These are phyloP conservation scores for Babesia bigemina DNA, from an alignment of 169 alveolate species.

Conservation along the genomic window DNA sequence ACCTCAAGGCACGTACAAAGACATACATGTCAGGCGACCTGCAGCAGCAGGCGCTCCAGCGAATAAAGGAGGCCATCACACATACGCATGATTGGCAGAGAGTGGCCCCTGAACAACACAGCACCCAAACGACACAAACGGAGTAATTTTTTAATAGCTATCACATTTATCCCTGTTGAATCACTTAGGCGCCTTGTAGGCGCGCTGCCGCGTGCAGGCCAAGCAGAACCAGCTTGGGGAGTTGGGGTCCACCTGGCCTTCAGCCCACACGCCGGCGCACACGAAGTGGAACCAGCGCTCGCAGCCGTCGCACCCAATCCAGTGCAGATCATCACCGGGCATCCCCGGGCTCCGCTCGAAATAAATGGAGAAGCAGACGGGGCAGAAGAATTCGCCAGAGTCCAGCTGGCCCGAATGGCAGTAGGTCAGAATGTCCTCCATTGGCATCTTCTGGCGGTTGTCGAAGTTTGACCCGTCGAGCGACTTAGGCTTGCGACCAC, in stretches of 20 bases:
- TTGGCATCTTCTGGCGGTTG: slow-evolving; percentile 66
- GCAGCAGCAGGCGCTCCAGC: not conserved
- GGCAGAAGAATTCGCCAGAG: slow-evolving; percentile 75
- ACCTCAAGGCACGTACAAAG: slow-evolving; percentile 41
- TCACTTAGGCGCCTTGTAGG: slow-evolving; percentile 5
- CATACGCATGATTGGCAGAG: not conserved
- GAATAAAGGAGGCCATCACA: not conserved
- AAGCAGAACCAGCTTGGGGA: slow-evolving; percentile 49
- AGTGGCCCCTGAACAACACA: not conserved
- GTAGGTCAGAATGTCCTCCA: slow-evolving; percentile 67
- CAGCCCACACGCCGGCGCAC: slow-evolving; percentile 73
- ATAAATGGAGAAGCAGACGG: slow-evolving; percentile 75
- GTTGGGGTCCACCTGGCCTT: slow-evolving; percentile 44
- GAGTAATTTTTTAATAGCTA: no score
- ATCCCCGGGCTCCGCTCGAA: slow-evolving; percentile 78
- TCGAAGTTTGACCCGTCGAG: slow-evolving; percentile 69
- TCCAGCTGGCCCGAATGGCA: slow-evolving; percentile 62
- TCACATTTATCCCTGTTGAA: no score
- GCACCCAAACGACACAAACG: no score
- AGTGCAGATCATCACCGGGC: slow-evolving; percentile 82
- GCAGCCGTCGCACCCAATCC: slow-evolving; percentile 84
- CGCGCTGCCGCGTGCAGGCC: slow-evolving; percentile 39
- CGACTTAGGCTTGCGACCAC: slow-evolving; percentile 71
- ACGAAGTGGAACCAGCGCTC: slow-evolving; percentile 81
- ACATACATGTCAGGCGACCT: slow-evolving; percentile 14